Conservation (phyloP, 139 green algal species). For the Chlamydomonas incerta region DNA sequence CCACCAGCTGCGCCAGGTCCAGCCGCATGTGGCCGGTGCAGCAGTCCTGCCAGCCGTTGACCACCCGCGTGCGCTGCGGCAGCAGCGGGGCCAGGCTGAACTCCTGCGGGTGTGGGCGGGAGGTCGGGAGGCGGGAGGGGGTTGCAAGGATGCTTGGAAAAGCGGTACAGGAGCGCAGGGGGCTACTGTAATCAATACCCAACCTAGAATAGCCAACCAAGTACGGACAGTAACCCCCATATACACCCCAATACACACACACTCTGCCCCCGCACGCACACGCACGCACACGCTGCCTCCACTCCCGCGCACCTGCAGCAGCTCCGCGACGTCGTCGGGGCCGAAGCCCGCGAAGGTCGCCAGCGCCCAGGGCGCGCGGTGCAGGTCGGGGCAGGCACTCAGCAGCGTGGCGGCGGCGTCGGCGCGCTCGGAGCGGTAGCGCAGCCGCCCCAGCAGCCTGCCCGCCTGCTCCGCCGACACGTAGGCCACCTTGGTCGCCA, state of each 20-base stretch:
- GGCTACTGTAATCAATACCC: no score
- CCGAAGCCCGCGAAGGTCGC: not conserved
- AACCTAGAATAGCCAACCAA: no score
- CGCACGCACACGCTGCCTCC: not conserved
- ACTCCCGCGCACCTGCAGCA: slow-evolving; percentile 21
- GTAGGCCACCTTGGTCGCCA: slow-evolving; percentile 35
- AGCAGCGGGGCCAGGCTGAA: slow-evolving; percentile 31
- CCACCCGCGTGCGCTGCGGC: slow-evolving; percentile 26
- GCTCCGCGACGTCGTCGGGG: slow-evolving; percentile 31
- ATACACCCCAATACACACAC: no score
- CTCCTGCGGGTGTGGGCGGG: no score
- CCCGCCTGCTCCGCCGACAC: slow-evolving; percentile 9
- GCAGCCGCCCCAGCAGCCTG: slow-evolving; percentile 17
- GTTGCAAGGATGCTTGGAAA: no score
- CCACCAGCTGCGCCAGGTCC: slow-evolving; percentile 32
- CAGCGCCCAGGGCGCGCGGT: slow-evolving; percentile 31
- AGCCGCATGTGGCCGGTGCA: slow-evolving; percentile 18
- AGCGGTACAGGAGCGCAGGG: no score
- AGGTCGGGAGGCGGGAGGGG: no score
- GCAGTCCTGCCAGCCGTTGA: slow-evolving; percentile 35
- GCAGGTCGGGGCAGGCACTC: slow-evolving; percentile 20
- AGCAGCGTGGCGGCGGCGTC: slow-evolving; percentile 30
- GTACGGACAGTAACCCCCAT: no score
- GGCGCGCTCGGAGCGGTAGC: slow-evolving; percentile 20
- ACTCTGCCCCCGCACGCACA: no score